Conservation (phyloP, 2,329 filamentous ascomycete species). For the Neobulgaria alba region DNA sequence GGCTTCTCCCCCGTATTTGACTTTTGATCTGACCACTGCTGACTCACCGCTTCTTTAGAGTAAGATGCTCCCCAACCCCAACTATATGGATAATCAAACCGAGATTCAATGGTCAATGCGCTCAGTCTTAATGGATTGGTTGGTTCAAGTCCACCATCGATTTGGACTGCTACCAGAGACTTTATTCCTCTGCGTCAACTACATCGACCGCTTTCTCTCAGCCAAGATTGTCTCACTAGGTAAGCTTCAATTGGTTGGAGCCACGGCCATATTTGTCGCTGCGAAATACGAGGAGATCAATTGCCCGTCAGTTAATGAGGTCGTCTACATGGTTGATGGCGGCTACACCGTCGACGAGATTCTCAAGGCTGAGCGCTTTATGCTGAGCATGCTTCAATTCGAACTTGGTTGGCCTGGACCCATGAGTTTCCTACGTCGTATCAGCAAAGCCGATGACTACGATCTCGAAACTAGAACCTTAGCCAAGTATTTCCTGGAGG, state of each 20-base stretch:
- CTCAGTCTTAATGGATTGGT: conserved; percentile 93
- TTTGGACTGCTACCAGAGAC: conserved; percentile 91
- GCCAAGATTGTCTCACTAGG: conserved; percentile 90
- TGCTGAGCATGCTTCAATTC: conserved; percentile 93
- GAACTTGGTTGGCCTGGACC: conserved; percentile 97
- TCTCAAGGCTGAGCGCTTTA: conserved; percentile 93
- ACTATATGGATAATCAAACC: conserved; percentile 97
- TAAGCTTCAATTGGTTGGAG: conserved; percentile 92
- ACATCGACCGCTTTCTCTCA: conserved; percentile 92
- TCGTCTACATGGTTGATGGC: conserved; percentile 96
- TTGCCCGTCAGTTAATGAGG: conserved; percentile 88
- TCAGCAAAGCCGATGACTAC: conserved; percentile 98
- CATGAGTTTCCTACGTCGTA: conserved; percentile 93
- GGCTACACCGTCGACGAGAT: conserved; percentile 88
- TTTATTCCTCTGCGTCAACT: conserved; percentile 89
- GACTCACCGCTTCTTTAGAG: conserved; percentile 39
- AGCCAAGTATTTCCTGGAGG: conserved; percentile 95
- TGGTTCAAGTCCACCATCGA: conserved; percentile 89
- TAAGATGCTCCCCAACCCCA: conserved; percentile 74
- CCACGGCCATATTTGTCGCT: conserved; percentile 90
- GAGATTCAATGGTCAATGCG: conserved; percentile 99
- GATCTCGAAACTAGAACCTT: conserved; percentile 90
- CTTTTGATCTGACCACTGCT: conserved; percentile 15
- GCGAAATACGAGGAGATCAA: conserved; percentile 99
- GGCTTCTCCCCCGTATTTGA: conserved; percentile 7